These are phyloP conservation scores for Claviceps pazoutovae DNA, from an alignment of 2,329 filamentous ascomycete genomes.

Conservation along the genomic window DNA sequence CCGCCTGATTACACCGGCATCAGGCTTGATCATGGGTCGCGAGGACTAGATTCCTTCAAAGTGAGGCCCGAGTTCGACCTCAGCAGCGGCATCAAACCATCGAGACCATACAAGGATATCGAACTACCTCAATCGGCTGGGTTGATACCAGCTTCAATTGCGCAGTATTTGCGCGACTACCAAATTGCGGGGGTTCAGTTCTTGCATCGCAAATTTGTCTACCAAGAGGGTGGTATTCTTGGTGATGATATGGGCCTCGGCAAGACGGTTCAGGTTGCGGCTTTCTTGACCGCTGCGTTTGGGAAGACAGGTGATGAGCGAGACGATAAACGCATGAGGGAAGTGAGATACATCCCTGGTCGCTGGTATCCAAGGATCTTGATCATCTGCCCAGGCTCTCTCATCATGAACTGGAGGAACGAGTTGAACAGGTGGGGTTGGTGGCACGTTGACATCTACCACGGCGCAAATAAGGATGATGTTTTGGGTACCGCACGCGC, in stretches of 20 bases:
- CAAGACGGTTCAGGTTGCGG: conserved; percentile 92
- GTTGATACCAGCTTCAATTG: conserved; percentile 74
- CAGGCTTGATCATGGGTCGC: conserved; percentile 43
- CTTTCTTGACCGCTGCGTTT: conserved; percentile 81
- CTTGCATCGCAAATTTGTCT: conserved; percentile 77
- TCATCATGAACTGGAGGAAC: conserved; percentile 83
- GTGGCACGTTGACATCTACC: conserved; percentile 80
- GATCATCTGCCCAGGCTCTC: conserved; percentile 74
- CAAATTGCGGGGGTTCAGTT: conserved; percentile 78
- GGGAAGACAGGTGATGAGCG: conserved; percentile 86
- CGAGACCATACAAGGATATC: conserved; percentile 60
- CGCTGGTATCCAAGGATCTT: conserved; percentile 67
- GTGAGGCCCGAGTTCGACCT: conserved; percentile 57
- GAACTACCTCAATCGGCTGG: conserved; percentile 62
- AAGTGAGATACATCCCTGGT: conserved; percentile 50
- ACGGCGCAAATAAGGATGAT: conserved; percentile 54
- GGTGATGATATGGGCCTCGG: conserved; percentile 97
- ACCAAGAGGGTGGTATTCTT: conserved; percentile 78
- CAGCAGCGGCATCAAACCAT: conserved; percentile 44
- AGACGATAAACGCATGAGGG: conserved; percentile 76
- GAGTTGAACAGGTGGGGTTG: conserved; percentile 87
- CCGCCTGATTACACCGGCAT: conserved; percentile 68
- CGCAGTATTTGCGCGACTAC: conserved; percentile 84
- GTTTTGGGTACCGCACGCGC: conserved; percentile 58
- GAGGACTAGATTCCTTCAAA: conserved; percentile 25